Evolutionary conservation across 163 green algal species (phyloP), one percentile per base, ranked within the genome.

Genomic region (Chloromonas sp.): DNA sequence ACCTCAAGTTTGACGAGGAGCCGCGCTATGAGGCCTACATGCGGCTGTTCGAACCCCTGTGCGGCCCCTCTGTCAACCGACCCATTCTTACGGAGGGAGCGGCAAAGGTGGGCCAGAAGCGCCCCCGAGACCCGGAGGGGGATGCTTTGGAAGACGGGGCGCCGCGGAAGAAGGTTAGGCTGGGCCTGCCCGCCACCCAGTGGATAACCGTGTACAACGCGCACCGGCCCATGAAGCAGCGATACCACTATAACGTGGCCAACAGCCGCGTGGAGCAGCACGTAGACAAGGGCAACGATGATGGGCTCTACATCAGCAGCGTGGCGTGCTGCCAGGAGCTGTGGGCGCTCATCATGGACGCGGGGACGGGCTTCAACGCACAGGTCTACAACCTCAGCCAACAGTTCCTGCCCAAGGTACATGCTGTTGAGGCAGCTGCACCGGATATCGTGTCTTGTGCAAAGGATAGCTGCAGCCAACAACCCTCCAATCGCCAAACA

Each of bases 141-240:
- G 94, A 97, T 3, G 88, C 93, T 78, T 85, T 91, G 82, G 90
- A 95, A n/a, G 90, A 95, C 79, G 84, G 87, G 36, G 85, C 71
- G 13, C 90, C 91, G 14, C 94, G 94, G 86, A 96, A 96, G 88
- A 95, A 93, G 86, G 81, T 84, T 61, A 92, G 97, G 58, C 88
- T 99, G 85, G 97, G 97, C 3, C 92, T 99, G 85, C 97, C 97
- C 3, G 97, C 97, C n/a, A 97, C 95, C 58, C 97, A 99, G 92
- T 99, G 97, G 97, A 99, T 99, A 88, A 99, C 97, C 2, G 95
- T 99, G 11, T 99, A 99, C 95, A 99, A 99, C 89, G 97, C 96
- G 60, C 82, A 98, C 91, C 86, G 94, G 71, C 96, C 97, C 70
- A 99, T 99, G 97, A 99, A 99, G 93, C 97, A 99, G 92, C 93